Conservation (phyloP, 805 yeast genomes). For the Saccharomycopsis selenospora region DNA sequence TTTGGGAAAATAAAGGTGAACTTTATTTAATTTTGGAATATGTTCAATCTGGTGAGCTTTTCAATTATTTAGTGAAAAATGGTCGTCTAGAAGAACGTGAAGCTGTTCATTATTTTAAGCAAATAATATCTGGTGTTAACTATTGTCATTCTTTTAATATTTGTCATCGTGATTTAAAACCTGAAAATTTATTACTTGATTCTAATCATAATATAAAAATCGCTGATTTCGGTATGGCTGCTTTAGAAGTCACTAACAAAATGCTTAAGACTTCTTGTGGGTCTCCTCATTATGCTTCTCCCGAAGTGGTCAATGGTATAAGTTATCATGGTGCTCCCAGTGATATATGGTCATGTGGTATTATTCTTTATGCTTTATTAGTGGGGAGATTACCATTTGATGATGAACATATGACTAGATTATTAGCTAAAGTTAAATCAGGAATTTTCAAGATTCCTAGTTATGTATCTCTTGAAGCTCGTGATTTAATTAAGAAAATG, state of each 20-base stretch:
- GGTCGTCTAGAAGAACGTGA: conserved; percentile 86
- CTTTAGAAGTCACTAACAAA: conserved; percentile 75
- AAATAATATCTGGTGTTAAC: conserved; percentile 73
- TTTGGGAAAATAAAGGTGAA: conserved; percentile 81
- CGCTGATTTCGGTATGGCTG: conserved; percentile 99
- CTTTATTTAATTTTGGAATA: conserved; percentile 85
- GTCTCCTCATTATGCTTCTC: conserved; percentile 97
- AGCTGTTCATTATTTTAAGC: conserved; percentile 84
- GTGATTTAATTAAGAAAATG: conserved; percentile 76
- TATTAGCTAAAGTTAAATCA: conserved; percentile 82
- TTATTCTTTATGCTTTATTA: conserved; percentile 83
- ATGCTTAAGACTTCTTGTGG: conserved; percentile 94
- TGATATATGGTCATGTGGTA: conserved; percentile 98
- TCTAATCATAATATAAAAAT: conserved; percentile 83
- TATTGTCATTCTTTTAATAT: conserved; percentile 83
- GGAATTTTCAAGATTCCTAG: conserved; percentile 83
- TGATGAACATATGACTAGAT: conserved; percentile 85
- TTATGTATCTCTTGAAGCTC: conserved; percentile 74
- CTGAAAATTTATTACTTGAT: conserved; percentile 74
- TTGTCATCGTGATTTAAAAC: conserved; percentile 82
- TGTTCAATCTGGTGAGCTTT: conserved; percentile 95
- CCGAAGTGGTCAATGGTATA: conserved; percentile 93
- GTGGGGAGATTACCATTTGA: conserved; percentile 97
- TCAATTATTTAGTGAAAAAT: conserved; percentile 81
- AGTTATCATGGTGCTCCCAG: conserved; percentile 95